Percentiles rank a stretch among this genome's conserved stretches.
phyloP scores from a whole-genome alignment of 768 basidiomycete species.

The Xanthoconium purpureum region DNA sequence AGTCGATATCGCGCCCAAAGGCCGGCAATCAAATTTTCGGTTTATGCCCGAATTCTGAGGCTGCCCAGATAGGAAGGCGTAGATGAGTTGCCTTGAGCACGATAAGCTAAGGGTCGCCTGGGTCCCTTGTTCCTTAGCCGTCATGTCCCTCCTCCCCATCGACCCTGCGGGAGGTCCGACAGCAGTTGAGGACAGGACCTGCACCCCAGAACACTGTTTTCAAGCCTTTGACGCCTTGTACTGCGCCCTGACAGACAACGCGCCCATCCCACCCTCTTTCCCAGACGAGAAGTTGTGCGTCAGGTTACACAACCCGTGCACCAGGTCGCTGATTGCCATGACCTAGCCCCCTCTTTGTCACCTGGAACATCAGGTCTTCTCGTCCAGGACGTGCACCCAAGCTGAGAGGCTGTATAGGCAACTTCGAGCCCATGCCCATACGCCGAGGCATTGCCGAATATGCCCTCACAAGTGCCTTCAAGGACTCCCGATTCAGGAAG shows the following conservation, averaged over 20 bases:
- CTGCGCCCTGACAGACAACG: slow-evolving; percentile 58
- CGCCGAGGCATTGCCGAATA: slow-evolving; percentile 82
- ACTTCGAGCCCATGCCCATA: slow-evolving; percentile 75
- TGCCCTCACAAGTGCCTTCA: slow-evolving; percentile 87
- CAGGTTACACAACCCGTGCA: background rate
- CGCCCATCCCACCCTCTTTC: slow-evolving; percentile 61
- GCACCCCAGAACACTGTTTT: slow-evolving; percentile 74
- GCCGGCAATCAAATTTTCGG: slow-evolving; percentile 6
- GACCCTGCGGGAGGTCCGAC: slow-evolving; percentile 42
- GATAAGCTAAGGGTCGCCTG: slow-evolving; percentile 5
- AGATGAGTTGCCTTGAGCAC: background rate
- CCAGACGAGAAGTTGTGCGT: slow-evolving; percentile 76
- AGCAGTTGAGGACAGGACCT: slow-evolving; percentile 46
- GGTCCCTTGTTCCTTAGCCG: slow-evolving; percentile 25
- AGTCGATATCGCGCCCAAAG: slow-evolving; percentile 21
- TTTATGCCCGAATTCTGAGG: background rate
- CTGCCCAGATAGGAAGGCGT: slow-evolving; percentile 29
- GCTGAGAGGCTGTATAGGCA: slow-evolving; percentile 93
- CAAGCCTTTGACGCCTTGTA: slow-evolving; percentile 80
- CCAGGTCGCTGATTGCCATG: slow-evolving; percentile 3
- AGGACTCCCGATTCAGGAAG: slow-evolving; percentile 80
- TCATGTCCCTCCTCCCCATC: slow-evolving; percentile 57
- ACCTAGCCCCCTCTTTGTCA: slow-evolving; percentile 80
- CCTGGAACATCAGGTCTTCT: slow-evolving; percentile 80
- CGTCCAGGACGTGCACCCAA: slow-evolving; percentile 57